Evolutionary conservation across 2,329 filamentous ascomycete species (phyloP), one percentile per base, ranked within the genome.

Genomic region (Pestalotiopsis sp.): DNA sequence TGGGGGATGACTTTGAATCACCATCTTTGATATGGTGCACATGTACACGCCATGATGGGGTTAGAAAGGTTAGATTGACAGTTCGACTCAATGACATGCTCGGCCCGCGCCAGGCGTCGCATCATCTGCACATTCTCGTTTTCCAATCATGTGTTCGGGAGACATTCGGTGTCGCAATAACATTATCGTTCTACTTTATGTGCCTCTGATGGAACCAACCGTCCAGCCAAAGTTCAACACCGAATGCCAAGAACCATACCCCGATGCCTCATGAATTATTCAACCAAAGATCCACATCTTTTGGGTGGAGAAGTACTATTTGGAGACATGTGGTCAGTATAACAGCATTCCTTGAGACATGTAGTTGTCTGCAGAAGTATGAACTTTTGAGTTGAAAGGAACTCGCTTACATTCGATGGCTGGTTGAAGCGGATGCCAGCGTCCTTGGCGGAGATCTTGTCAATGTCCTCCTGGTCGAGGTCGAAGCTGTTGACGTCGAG

Each of bases 341-440:
- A 23, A 23, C 20, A 23, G 20, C 20, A 23, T 23, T 23, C 20
- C 20, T 23, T 23, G 20, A 23, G 1, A 23, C 20, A 23, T 23
- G 20, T 23, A 23, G 20, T 23, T 23, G 20, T 23, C 20, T 23
- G 20, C 1, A 23, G 20, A 23, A 2, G 20, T 1, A 23, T 23
- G 20, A n/a, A 17, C 23, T 31, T n/a, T 7, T 36, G 58, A 4
- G 64, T 65, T 20, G 31, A 38, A 41, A 25, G 20, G 63, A 20
- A n/a, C 1, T 52, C 13, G 85, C 89, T 87, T 76, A 92, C 90
- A 79, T 90, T 90, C 70, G 87, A 83, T 66, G 92, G 93, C 82
- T 94, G 89, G 82, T 95, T 95, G 82, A 95, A 94, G 76, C 92
- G 88, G 77, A 94, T 83, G 72, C 86, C 84, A 74, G 85, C 82